phyloP scores from a whole-genome alignment of 371 early-diverging fungal genomes.

The Apophysomyces variabilis region DNA sequence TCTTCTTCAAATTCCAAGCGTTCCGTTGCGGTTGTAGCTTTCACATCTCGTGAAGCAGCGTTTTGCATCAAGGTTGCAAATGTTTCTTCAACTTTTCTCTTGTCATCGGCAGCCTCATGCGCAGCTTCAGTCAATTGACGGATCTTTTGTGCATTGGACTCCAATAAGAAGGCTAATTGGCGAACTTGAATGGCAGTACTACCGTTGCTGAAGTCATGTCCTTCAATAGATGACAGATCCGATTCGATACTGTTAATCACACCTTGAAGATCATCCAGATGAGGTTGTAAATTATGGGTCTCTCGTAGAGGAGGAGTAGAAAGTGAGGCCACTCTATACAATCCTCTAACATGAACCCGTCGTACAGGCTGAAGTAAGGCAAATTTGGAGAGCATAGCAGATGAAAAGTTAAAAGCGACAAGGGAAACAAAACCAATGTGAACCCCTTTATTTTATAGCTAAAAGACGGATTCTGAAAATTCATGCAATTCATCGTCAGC shows the following conservation, averaged over 20 bases:
- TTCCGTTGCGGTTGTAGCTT: background rate
- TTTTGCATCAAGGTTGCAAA: slow-evolving; percentile 1
- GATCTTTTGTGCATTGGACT: slow-evolving; percentile 13
- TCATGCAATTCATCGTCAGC: background rate
- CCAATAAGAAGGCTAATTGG: slow-evolving; percentile 12
- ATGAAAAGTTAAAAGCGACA: background rate
- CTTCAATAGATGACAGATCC: background rate
- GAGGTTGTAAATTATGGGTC: background rate
- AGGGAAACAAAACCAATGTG: background rate
- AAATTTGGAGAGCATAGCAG: background rate
- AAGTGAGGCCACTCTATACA: slow-evolving; percentile 12
- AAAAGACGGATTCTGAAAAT: background rate
- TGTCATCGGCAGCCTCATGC: background rate
- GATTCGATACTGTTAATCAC: slow-evolving; percentile 7
- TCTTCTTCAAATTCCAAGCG: slow-evolving; percentile 4
- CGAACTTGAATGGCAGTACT: slow-evolving; percentile 15
- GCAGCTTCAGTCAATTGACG: slow-evolving; percentile 2
- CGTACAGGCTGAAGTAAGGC: slow-evolving; percentile 1
- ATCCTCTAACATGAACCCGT: slow-evolving; percentile 1
- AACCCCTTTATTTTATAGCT: background rate
- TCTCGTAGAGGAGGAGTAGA: slow-evolving; percentile 16
- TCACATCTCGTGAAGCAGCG: slow-evolving; percentile 1
- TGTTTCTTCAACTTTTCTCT: background rate
- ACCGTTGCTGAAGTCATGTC: slow-evolving; percentile 12
- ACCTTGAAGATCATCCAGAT: slow-evolving; percentile 10